These are phyloP conservation scores for Syzygium jambos DNA, from an alignment of 345 rosid genomes.

Conservation along the genomic window DNA sequence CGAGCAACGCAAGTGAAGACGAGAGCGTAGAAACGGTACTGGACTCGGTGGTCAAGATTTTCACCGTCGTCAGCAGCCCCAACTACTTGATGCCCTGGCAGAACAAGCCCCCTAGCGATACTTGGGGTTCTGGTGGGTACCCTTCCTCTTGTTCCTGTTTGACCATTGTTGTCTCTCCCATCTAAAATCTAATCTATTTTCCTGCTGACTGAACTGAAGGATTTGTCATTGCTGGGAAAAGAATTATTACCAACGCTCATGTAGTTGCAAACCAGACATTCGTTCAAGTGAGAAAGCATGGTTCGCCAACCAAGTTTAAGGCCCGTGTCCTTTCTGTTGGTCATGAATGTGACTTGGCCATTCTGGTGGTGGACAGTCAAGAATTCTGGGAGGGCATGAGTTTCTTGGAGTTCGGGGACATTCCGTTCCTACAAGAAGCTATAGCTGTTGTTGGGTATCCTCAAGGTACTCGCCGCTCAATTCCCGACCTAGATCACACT, in stretches of 20 bases:
- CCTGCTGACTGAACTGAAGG: slow-evolving; percentile 16
- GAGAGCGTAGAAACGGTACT: slow-evolving; percentile 24
- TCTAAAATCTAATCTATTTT: neutral
- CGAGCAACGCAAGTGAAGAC: neutral
- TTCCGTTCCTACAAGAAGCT: slow-evolving; percentile 60
- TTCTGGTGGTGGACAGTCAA: slow-evolving; percentile 46
- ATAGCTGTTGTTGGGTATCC: slow-evolving; percentile 87
- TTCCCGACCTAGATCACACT: neutral
- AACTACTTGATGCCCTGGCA: slow-evolving; percentile 65
- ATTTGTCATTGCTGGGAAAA: slow-evolving; percentile 48
- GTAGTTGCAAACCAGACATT: slow-evolving; percentile 80
- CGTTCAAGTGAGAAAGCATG: slow-evolving; percentile 76
- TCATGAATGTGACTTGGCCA: slow-evolving; percentile 80
- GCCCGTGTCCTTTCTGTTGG: slow-evolving; percentile 67
- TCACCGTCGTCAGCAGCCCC: slow-evolving; percentile 43
- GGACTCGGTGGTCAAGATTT: slow-evolving; percentile 62
- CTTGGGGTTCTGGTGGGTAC: slow-evolving; percentile 57
- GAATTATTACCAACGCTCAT: slow-evolving; percentile 76
- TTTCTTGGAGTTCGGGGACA: slow-evolving; percentile 60
- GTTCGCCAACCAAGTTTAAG: slow-evolving; percentile 57
- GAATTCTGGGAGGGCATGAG: slow-evolving; percentile 56
- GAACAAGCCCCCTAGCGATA: slow-evolving; percentile 65
- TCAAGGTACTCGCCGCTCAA: slow-evolving; percentile 36
- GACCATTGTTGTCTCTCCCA: neutral
- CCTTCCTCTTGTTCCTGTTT: neutral